Percentiles rank a stretch among this genome's conserved stretches.
These are phyloP conservation scores for Coleophoma eucalyptorum DNA, from an alignment of 2,329 filamentous ascomycete species.

Conservation along the genomic window DNA sequence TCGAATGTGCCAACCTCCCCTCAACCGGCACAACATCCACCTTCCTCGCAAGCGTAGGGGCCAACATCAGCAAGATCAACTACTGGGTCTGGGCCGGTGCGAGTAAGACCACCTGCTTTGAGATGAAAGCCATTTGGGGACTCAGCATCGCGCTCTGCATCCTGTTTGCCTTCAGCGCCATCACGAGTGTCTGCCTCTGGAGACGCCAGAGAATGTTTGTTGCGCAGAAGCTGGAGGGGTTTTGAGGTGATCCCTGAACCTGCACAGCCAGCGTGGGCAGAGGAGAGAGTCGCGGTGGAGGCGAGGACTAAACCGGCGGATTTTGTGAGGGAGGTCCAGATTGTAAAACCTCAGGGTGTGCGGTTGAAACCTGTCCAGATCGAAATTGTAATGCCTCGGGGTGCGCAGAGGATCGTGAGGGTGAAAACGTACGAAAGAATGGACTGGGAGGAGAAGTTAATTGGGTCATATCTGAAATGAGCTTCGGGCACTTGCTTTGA, in stretches of 20 bases:
- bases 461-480: neutral
- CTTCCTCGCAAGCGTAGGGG: constrained; percentile 39
- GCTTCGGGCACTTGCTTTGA: neutral
- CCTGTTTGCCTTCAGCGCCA: constrained; percentile 60
- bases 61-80: constrained; percentile 36
- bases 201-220: constrained; percentile 8
- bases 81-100: constrained; percentile 47
- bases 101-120: constrained; percentile 65
- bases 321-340: too few relatives aligned
- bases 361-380: too few relatives aligned
- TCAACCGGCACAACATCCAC: constrained; percentile 34
- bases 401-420: neutral
- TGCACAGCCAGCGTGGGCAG: too few relatives aligned
- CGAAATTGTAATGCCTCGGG: too few relatives aligned
- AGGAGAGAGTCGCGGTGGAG: too few relatives aligned
- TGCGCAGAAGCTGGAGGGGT: constrained; percentile 1
- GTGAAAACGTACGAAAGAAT: neutral
- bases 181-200: constrained; percentile 59
- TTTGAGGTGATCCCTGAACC: neutral
- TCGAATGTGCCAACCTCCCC: constrained; percentile 61
- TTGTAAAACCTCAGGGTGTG: too few relatives aligned
- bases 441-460: neutral
- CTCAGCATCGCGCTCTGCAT: constrained; percentile 75
- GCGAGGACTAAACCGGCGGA: too few relatives aligned
- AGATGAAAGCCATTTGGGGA: constrained; percentile 87